phyloP scores from a whole-genome alignment of 2,329 filamentous ascomycete genomes.

The Stemphylium lycopersici region DNA sequence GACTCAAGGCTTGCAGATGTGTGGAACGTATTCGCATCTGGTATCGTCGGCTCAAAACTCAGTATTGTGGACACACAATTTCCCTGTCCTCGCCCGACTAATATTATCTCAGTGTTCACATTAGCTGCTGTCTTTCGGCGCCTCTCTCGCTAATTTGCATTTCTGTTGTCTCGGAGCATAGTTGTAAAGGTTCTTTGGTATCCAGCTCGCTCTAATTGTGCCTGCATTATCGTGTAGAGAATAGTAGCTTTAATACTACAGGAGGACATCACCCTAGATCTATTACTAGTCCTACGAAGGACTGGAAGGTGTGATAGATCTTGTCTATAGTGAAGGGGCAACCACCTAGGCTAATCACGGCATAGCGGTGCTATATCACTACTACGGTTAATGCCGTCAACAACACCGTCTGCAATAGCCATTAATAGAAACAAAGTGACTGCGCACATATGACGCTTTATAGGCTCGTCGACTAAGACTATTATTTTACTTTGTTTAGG shows the following conservation, averaged over 20 bases:
- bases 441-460: not conserved
- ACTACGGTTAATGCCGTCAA: not conserved
- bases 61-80: too few species aligned
- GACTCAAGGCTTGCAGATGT: too few species aligned
- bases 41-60: too few species aligned
- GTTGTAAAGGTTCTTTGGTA: not conserved
- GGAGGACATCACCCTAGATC: conserved; percentile 1
- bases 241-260: conserved; percentile 1
- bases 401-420: conserved; percentile 1
- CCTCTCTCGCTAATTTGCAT: not conserved
- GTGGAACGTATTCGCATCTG: too few species aligned
- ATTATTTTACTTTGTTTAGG: not conserved
- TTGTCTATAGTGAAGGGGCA: not conserved
- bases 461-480: not conserved
- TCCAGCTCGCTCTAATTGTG: not conserved
- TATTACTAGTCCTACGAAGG: conserved; percentile 5
- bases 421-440: not conserved
- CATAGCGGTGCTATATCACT: not conserved
- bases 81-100: conserved; percentile 1
- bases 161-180: conserved; percentile 1
- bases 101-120: not conserved
- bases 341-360: not conserved
- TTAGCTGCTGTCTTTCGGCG: not conserved
- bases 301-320: not conserved
- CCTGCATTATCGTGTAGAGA: conserved; percentile 2